Evolutionary conservation across 306 rosid genomes (phyloP).

Genomic region (Cucumis hystrix): DNA sequence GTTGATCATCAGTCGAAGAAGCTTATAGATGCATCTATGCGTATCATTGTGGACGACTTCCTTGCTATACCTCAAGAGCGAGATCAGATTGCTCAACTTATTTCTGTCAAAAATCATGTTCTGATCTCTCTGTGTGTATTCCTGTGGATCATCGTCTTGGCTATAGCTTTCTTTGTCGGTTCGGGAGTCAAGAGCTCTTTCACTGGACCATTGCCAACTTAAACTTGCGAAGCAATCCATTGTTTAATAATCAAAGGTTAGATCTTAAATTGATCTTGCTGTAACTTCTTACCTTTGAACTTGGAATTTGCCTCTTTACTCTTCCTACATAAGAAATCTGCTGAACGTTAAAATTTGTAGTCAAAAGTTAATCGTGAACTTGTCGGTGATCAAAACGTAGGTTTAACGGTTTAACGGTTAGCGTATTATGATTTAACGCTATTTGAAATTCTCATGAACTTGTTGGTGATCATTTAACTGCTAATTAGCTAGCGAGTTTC

Average conservation of each 20-base stretch:
- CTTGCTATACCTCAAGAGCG: conserved; percentile 18
- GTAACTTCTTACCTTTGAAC: not conserved
- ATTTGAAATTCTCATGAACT: not conserved
- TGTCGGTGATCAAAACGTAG: no score
- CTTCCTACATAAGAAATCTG: not conserved
- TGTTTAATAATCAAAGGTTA: conserved; percentile 4
- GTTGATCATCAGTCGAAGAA: conserved; percentile 31
- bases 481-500: not conserved
- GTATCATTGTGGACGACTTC: conserved; percentile 24
- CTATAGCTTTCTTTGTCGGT: conserved; percentile 16
- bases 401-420: no score
- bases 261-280: not conserved
- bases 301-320: not conserved
- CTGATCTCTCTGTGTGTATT: conserved; percentile 20
- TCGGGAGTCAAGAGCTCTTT: conserved; percentile 15
- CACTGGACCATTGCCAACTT: conserved; percentile 38
- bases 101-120: conserved; percentile 20
- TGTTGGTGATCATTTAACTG: not conserved
- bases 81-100: conserved; percentile 13
- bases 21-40: conserved; percentile 35
- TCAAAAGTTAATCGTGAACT: not conserved
- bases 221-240: conserved; percentile 7
- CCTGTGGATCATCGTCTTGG: conserved; percentile 32
- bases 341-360: not conserved
- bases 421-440: not conserved